Conservation (phyloP, 1,284 basidiomycete genomes). For the Tilletiaria anomala region DNA sequence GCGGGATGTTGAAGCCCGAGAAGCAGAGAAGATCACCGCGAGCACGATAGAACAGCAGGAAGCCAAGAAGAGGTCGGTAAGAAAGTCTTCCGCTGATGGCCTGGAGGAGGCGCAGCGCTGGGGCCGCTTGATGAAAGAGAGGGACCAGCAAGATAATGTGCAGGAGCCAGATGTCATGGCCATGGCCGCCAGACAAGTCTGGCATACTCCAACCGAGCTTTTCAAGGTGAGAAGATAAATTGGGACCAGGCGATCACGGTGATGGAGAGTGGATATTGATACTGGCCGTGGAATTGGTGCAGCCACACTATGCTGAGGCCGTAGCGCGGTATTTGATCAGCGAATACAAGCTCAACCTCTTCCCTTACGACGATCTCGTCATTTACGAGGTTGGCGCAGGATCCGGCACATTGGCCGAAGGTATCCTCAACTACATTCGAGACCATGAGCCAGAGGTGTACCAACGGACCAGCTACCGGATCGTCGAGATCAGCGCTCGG, state of each 20-base stretch:
- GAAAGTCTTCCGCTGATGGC: conserved; percentile 11
- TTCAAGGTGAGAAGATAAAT: too few species aligned
- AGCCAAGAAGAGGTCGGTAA: too few species aligned
- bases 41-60: background rate
- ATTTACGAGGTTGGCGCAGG: conserved; percentile 97
- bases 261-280: background rate
- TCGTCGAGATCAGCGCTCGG: conserved; percentile 79
- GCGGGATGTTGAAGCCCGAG: conserved; percentile 8
- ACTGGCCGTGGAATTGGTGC: background rate
- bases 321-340: conserved; percentile 74
- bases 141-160: conserved; percentile 17
- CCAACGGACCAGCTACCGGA: conserved; percentile 71
- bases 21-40: background rate
- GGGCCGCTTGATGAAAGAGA: conserved; percentile 27
- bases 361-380: conserved; percentile 83
- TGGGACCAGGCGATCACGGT: conserved; percentile 19
- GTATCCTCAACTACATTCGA: conserved; percentile 68
- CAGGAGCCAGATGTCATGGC: conserved; percentile 23
- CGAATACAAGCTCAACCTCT: conserved; percentile 83
- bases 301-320: conserved; percentile 89
- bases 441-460: conserved; percentile 78
- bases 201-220: conserved; percentile 97
- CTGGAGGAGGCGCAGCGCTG: conserved; percentile 17
- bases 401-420: conserved; percentile 80
- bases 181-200: conserved; percentile 63